Evolutionary conservation across 768 basidiomycete genomes (phyloP).

Genomic region (Collybiopsis luxurians): DNA sequence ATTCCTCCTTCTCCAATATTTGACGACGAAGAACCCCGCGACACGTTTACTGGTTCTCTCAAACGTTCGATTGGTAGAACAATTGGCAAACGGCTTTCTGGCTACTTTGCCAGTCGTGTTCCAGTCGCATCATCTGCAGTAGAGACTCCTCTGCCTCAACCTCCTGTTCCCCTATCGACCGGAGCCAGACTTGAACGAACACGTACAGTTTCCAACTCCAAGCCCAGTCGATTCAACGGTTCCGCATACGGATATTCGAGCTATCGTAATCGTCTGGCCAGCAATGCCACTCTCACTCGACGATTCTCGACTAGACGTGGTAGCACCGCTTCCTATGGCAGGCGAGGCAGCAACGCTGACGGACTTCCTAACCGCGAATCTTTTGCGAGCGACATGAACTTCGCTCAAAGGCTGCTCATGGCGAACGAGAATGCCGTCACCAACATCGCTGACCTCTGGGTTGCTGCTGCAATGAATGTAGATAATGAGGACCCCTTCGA

Average conservation of each 20-base stretch:
- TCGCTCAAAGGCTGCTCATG: conserved; percentile 84
- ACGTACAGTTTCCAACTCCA: conserved; percentile 41
- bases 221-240: conserved; percentile 63
- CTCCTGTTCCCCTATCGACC: conserved; percentile 45
- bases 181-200: conserved; percentile 40
- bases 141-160: conserved; percentile 31
- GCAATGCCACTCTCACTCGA: conserved; percentile 31
- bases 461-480: conserved; percentile 93
- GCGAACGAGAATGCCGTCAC: conserved; percentile 96
- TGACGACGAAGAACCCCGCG: conserved; percentile 37
- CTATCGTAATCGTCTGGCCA: conserved; percentile 55
- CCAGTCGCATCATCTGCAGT: conserved; percentile 33
- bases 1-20: conserved; percentile 43
- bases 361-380: conserved; percentile 32
- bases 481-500: conserved; percentile 86
- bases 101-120: conserved; percentile 54
- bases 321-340: conserved; percentile 50
- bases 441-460: conserved; percentile 95
- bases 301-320: conserved; percentile 43
- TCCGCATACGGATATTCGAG: conserved; percentile 78
- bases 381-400: conserved; percentile 62
- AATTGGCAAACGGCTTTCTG: conserved; percentile 54
- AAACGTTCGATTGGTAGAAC: conserved; percentile 34
- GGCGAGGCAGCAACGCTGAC: conserved; percentile 51
- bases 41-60: conserved; percentile 34